Evolutionary conservation across 495 filamentous ascomycete species (phyloP), one percentile per base, ranked within the genome.

Genomic region (Xylaria cubensis): DNA sequence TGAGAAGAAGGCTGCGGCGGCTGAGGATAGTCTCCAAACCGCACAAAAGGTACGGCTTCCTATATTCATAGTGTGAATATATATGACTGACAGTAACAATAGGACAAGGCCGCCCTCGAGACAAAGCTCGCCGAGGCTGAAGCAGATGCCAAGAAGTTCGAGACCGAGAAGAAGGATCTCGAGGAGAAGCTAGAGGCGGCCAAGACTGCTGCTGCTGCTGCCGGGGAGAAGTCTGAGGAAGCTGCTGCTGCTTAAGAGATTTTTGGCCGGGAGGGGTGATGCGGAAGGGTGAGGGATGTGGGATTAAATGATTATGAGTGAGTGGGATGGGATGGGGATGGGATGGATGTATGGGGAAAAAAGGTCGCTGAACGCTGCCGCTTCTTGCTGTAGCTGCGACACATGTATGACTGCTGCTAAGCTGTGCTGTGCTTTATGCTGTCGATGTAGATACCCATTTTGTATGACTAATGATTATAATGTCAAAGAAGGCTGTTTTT

Each of bases 381-480:
- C 36, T 39, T 39, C 36, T 26, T 29, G 53, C 53, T 12, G 65
- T 56, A 15, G 6, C 46, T 67, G 51, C 64, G 19, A 13, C 9
- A 21, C 32, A 55, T 50, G 66, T 69, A 69, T 69, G 66, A 58
- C 59, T 32, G 51, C 66, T 46, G 36, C 48, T 46, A 39, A 36
- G 41, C 64, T 66, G 10, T 21, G 48, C 56, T 55, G 48, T 72
- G 70, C 63, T 66, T 48, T 61, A 42, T 72, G 61, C 70, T 61
- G 63, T 72, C 53, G 34, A 72, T 67, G 70, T 72, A 72, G 70
- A 72, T 72, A 72, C 70, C 70, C 70, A 59, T 58, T 72, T 72
- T 67, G 62, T 66, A 72, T 72, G 70, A 72, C 70, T 72, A 66
- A 72, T 72, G 70, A 72, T 29, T 72, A 42, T 42, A 67, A 72